Evolutionary conservation across 2,329 filamentous ascomycete genomes (phyloP).

Genomic region (Ophiostoma pallidulum): DNA sequence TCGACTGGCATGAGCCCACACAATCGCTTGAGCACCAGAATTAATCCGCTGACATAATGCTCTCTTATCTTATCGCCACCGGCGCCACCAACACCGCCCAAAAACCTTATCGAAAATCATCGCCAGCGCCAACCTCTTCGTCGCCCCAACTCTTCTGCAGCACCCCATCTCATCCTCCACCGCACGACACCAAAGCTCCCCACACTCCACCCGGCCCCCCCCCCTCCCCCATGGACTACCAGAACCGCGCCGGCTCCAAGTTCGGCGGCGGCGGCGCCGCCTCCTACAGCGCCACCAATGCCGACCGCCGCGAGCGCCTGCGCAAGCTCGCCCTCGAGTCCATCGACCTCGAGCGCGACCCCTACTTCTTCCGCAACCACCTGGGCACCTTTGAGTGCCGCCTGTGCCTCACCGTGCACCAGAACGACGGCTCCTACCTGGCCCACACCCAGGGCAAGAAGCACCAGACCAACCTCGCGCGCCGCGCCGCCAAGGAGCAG

Average conservation of each 20-base stretch:
- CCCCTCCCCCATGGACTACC: slow-evolving; percentile 49
- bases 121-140: no score
- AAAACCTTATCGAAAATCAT: neutral
- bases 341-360: slow-evolving; percentile 98
- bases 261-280: slow-evolving; percentile 96
- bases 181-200: neutral
- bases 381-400: slow-evolving; percentile 97
- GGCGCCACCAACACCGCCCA: no score
- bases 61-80: slow-evolving; percentile 5
- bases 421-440: slow-evolving; percentile 97
- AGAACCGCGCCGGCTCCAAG: slow-evolving; percentile 94
- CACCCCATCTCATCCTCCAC: neutral
- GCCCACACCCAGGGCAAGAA: slow-evolving; percentile 98
- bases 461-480: slow-evolving; percentile 95
- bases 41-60: no score
- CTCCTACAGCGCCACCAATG: slow-evolving; percentile 86
- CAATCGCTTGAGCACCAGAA: no score
- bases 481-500: slow-evolving; percentile 89
- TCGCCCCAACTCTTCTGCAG: no score
- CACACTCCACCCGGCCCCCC: neutral
- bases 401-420: slow-evolving; percentile 92
- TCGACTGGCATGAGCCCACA: no score
- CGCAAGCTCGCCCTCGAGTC: slow-evolving; percentile 97
- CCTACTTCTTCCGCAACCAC: slow-evolving; percentile 99
- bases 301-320: slow-evolving; percentile 91